Conservation (phyloP, 78 protist species). For the Chrysochromulina tobinii region DNA sequence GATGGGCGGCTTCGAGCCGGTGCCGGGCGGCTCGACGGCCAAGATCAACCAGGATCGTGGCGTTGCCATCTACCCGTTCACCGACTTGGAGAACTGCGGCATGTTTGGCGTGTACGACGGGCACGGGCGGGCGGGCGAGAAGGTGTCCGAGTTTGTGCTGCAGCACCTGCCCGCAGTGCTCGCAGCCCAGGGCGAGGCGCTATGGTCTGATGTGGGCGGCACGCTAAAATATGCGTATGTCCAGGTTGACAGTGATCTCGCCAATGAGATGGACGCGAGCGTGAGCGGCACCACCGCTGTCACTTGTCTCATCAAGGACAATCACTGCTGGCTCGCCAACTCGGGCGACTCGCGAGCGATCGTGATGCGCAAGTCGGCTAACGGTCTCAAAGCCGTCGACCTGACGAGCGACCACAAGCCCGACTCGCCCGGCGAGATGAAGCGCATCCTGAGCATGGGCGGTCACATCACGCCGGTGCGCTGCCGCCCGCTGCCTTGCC, state of each 20-base stretch:
- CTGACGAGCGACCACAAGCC: slow-evolving; percentile 1
- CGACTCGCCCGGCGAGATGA: slow-evolving; percentile 11
- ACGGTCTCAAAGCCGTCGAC: not conserved
- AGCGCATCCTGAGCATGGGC: not conserved
- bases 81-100: too few species aligned
- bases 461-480: slow-evolving; percentile 10
- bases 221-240: not conserved
- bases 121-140: not conserved
- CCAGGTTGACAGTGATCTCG: not conserved
- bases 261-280: not conserved
- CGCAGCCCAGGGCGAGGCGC: not conserved
- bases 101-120: slow-evolving; percentile 4
- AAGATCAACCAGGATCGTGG: slow-evolving; percentile 30
- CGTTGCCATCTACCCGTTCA: not conserved
- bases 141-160: not conserved
- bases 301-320: not conserved
- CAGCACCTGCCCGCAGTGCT: not conserved
- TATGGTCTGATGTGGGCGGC: not conserved
- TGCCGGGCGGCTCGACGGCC: not conserved
- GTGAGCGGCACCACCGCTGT: slow-evolving; percentile 25
- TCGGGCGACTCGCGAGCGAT: slow-evolving; percentile 26
- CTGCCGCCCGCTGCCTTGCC: too few species aligned
- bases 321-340: not conserved
- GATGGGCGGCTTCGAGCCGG: slow-evolving; percentile 7
- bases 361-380: not conserved